Evolutionary conservation across 2,329 filamentous ascomycete species (phyloP), one percentile per base, ranked within the genome.

Genomic region (Colletotrichum filicis): DNA sequence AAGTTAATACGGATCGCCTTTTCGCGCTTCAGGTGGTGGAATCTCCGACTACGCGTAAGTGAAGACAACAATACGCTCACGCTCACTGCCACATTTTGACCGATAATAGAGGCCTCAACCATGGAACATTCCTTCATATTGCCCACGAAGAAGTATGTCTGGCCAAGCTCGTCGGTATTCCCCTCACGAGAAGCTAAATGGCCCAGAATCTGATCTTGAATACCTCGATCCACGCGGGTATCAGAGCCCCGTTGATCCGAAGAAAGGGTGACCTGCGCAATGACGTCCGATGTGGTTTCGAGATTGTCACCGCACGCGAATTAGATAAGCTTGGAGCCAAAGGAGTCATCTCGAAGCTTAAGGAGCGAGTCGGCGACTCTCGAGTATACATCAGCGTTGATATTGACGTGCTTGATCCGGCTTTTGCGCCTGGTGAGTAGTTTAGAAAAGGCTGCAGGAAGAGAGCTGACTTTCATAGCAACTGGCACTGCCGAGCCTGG

Each of bases 401-500:
- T 79, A 95, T 95, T 76, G 94, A 96, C 81, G 93, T 95, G 0
- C 85, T 96, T 59, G 93, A 96, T 80, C 94, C 94, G 0, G 92
- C 84, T 0, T 83, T 83, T 62, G 91, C 91, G 9, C 93, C 93
- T n/a, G 86, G 85, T 86, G 78, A 77, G 30, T 14, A 11, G 22
- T 24, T n/a, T 19, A 0, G 56, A 16, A 28, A 6, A 8, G 49
- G 16, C 5, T 32, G 7, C 11, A 16, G 32, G 53, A n/a, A 49
- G 19, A 24, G 32, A 68, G 53, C 53, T 66, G 24, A 66, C 14
- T 11, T 42, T 46, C 5, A 52, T 68, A 59, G 93, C 92, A 2
- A 95, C 93, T 0, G 94, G 94, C 0, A 96, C 94, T 0, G 92
- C 93, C 0, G 94, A 95, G 81, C 91, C 93, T 0, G 94, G 94